Evolutionary conservation across 257 asterid species (phyloP).

Genomic region (Salvia miltiorrhiza): DNA sequence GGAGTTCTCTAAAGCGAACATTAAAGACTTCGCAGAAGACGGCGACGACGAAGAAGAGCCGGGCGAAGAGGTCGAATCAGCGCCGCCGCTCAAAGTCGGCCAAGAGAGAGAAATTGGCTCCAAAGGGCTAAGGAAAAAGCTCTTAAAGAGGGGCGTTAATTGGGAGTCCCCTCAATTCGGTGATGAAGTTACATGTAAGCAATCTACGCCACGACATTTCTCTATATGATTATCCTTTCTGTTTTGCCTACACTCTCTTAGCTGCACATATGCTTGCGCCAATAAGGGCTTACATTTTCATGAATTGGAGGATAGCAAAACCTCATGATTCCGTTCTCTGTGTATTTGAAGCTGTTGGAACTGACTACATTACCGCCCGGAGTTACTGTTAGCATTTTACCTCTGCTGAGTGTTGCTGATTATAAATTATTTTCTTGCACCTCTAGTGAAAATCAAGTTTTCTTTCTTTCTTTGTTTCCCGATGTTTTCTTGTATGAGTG

Average conservation of each 20-base stretch:
- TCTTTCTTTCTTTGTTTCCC: neutral
- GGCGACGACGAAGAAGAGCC: conserved; percentile 53
- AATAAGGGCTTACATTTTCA: no score
- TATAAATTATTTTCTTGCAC: neutral
- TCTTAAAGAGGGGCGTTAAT: conserved; percentile 42
- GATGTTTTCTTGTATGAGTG: neutral
- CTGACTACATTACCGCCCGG: no score
- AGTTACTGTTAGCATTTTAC: no score
- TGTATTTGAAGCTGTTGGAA: no score
- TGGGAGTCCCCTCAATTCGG: conserved; percentile 67
- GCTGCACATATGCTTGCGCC: neutral
- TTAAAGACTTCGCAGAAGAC: conserved; percentile 44
- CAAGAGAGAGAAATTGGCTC: conserved; percentile 62
- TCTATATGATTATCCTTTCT: neutral
- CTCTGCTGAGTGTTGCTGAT: neutral
- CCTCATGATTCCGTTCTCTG: no score
- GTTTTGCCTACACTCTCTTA: neutral
- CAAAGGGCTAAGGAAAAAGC: conserved; percentile 55
- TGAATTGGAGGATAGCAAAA: no score
- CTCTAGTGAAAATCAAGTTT: neutral
- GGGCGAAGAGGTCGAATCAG: conserved; percentile 71
- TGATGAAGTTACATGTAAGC: conserved; percentile 56
- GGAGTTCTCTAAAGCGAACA: conserved; percentile 49
- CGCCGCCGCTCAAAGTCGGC: conserved; percentile 64
- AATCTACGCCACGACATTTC: neutral